Conservation (phyloP, 345 rosid species). For the Ailanthus altissimus region DNA sequence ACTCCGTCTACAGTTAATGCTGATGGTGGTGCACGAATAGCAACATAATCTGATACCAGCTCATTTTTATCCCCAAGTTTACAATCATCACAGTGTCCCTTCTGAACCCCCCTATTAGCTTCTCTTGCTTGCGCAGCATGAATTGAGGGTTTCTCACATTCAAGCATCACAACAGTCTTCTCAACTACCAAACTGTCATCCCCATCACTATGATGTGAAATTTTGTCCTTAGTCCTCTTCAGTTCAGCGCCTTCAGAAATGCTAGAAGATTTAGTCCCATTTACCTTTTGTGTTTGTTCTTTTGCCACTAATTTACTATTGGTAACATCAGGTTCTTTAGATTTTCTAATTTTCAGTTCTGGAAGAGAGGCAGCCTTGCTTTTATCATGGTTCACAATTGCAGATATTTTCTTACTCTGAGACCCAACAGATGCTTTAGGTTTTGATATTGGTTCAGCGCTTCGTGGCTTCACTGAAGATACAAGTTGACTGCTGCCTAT, state of each 20-base stretch:
- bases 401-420: slow-evolving; percentile 76
- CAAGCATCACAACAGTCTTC: slow-evolving; percentile 70
- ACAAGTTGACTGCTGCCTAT: slow-evolving; percentile 37
- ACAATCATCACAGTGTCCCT: slow-evolving; percentile 22
- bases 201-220: slow-evolving; percentile 41
- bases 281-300: slow-evolving; percentile 33
- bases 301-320: slow-evolving; percentile 36
- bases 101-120: slow-evolving; percentile 32
- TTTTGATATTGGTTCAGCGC: slow-evolving; percentile 42
- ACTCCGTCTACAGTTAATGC: slow-evolving; percentile 27
- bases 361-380: slow-evolving; percentile 78
- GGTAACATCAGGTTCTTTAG: slow-evolving; percentile 41
- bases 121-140: slow-evolving; percentile 37
- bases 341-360: slow-evolving; percentile 60
- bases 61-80: slow-evolving; percentile 32
- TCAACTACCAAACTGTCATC: slow-evolving; percentile 65
- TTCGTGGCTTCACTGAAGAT: slow-evolving; percentile 53
- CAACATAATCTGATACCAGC: slow-evolving; percentile 33
- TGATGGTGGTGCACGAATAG: slow-evolving; percentile 36
- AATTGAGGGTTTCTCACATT: slow-evolving; percentile 52
- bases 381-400: slow-evolving; percentile 77
- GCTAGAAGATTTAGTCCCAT: slow-evolving; percentile 34
- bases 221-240: slow-evolving; percentile 36
- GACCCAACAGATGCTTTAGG: slow-evolving; percentile 47
- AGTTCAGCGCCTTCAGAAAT: slow-evolving; percentile 35